Base-by-base conservation (phyloP, 306 rosid species). In the Dalbergia cochinchinensis region DNA sequence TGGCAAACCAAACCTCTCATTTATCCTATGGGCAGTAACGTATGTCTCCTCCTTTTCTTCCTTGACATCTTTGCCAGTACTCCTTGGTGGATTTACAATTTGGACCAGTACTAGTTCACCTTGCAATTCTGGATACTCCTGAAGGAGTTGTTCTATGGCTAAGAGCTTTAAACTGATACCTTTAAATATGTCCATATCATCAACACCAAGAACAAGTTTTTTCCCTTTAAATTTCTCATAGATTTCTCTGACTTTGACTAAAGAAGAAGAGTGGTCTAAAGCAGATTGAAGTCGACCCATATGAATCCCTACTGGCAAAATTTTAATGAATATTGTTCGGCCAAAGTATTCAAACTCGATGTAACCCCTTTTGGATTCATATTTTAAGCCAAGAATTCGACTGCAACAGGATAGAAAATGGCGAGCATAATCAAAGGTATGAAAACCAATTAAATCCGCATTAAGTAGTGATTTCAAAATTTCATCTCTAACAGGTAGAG, bases 391-490 rank as follows among this genome's bases (percentile, higher is more conserved):
- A 67, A 92, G 94, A 86, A 94, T 84, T 84, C 97, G 86, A 69
- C 97, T 85, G 75, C 98, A 94, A 74, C 93, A 87, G 35, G 97
- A 89, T 22, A 94, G 82, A 44, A 94, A 94, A 86, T 94, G 98
- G 59, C 94, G 94, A 85, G 98, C 98, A 73, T 94, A 94, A 78
- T 91, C 97, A 60, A 89, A 94, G n/a, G 98, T 94, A 61, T 94
- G 97, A 71, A 94, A 94, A 39, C 98, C 97, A 42, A 94, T 83
- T 81, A 92, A 78, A 80, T 94, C 97, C 19, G 86, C 88, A 72
- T 94, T 94, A 6, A 94, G 94, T 74, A 92, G 47, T 44, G 91
- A 88, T 83, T 86, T 89, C 82, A 94, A 70, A 69, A 94, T 91
- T 75, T 94, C 98, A 51, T 87, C 86, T 75, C 98, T 83, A 61